Evolutionary conservation across 140 eudicot genomes (phyloP).

Genomic region (Senecio squalidus): DNA sequence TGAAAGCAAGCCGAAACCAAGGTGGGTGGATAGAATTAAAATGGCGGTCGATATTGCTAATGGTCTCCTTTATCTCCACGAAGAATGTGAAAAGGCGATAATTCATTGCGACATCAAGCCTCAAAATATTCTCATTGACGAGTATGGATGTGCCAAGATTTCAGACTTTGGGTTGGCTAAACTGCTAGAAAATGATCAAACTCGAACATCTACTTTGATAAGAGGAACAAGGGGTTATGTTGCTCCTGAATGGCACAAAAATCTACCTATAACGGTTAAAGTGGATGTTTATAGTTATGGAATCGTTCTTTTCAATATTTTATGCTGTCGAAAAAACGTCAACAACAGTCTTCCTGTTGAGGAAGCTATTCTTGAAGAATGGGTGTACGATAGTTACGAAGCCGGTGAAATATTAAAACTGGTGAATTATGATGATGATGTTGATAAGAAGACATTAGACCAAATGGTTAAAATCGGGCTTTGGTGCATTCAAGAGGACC

Average conservation of each 20-base stretch:
- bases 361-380: background rate
- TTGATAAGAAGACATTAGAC: background rate
- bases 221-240: background rate
- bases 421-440: background rate
- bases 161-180: background rate
- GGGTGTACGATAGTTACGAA: background rate
- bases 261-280: background rate
- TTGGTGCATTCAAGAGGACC: background rate
- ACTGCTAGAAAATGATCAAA: background rate
- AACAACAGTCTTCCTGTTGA: background rate
- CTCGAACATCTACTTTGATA: background rate
- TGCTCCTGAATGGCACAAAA: background rate
- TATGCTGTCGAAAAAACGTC: background rate
- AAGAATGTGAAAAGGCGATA: background rate
- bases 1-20: slow-evolving; percentile 11
- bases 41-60: background rate
- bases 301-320: too few species aligned
- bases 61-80: background rate
- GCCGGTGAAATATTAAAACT: background rate
- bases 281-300: background rate
- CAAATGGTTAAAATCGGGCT: background rate
- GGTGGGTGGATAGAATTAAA: background rate
- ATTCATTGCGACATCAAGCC: background rate
- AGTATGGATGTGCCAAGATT: background rate
- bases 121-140: background rate